Evolutionary conservation across 177 flowering plant species (phyloP).

Genomic region (Vitis hybrid): DNA sequence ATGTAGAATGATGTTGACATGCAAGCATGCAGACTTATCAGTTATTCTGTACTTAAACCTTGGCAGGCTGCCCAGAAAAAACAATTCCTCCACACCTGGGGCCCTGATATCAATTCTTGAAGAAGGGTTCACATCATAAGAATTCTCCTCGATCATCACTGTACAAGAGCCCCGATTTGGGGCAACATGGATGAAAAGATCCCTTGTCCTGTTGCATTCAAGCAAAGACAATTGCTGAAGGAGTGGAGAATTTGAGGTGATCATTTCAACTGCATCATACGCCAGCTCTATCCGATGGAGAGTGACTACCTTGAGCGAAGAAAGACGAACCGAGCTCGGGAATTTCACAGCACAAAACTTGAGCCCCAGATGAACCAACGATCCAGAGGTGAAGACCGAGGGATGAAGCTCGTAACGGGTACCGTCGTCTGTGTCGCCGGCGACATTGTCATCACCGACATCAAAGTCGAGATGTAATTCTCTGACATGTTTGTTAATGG

Average conservation of each 20-base stretch:
- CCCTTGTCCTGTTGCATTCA: constrained; percentile 1
- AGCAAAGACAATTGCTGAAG: not conserved
- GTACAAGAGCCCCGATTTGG: not conserved
- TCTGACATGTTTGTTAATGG: not conserved
- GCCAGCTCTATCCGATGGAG: not conserved
- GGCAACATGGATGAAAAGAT: constrained; percentile 4
- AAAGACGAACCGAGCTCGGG: not conserved
- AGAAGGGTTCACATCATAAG: not conserved
- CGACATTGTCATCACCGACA: no score
- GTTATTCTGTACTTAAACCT: not conserved
- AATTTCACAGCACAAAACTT: not conserved
- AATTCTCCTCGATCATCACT: not conserved
- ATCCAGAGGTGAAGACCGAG: not conserved
- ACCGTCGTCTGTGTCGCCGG: not conserved
- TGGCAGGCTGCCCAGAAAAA: not conserved
- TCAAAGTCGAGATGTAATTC: not conserved
- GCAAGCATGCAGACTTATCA: not conserved
- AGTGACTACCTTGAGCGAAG: not conserved
- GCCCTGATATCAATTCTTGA: not conserved
- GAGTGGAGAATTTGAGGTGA: constrained; percentile 1
- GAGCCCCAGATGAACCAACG: not conserved
- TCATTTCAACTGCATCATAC: not conserved
- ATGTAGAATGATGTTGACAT: not conserved
- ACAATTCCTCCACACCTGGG: not conserved
- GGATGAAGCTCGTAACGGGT: not conserved